phyloP scores from a whole-genome alignment of 2,329 filamentous ascomycete genomes.

The Zymoseptoria crescenta region DNA sequence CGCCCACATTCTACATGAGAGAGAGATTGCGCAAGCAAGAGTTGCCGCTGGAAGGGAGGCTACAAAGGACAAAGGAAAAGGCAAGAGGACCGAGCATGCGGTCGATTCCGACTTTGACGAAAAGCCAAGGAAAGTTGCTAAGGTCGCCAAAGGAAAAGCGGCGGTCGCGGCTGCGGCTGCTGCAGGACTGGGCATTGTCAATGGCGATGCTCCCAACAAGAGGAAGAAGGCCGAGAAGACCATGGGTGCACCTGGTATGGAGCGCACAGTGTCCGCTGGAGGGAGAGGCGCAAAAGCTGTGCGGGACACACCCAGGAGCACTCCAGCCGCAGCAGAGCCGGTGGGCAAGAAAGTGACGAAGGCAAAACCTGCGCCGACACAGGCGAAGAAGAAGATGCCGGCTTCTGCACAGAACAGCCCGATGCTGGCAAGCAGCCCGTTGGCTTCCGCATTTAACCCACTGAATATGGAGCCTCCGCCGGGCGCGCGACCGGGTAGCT shows the following conservation, averaged over 20 bases:
- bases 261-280: slow-evolving; percentile 57
- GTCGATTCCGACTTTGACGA: slow-evolving; percentile 78
- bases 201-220: slow-evolving; percentile 58
- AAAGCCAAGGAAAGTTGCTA: slow-evolving; percentile 55
- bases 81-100: slow-evolving; percentile 51
- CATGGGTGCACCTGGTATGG: slow-evolving; percentile 44
- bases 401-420: slow-evolving; percentile 26
- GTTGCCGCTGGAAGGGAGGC: slow-evolving; percentile 67
- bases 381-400: slow-evolving; percentile 69
- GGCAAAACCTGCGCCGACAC: slow-evolving; percentile 56
- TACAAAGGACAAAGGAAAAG: slow-evolving; percentile 62
- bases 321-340: slow-evolving; percentile 56
- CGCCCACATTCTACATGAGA: slow-evolving; percentile 67
- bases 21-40: slow-evolving; percentile 69
- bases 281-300: slow-evolving; percentile 26
- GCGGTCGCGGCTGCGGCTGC: slow-evolving; percentile 41
- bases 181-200: slow-evolving; percentile 51
- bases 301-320: slow-evolving; percentile 58
- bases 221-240: slow-evolving; percentile 72
- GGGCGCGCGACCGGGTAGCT: slow-evolving; percentile 55
- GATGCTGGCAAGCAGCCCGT: slow-evolving; percentile 43
- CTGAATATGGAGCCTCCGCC: slow-evolving; percentile 67
- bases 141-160: slow-evolving; percentile 56
- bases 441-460: slow-evolving; percentile 47
- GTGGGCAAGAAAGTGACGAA: slow-evolving; percentile 66